Percentiles rank a stretch among this genome's conserved stretches.
Evolutionary conservation across 805 yeast species (phyloP).

Genomic region (Saccharomycopsis oosterbeekiorum): DNA sequence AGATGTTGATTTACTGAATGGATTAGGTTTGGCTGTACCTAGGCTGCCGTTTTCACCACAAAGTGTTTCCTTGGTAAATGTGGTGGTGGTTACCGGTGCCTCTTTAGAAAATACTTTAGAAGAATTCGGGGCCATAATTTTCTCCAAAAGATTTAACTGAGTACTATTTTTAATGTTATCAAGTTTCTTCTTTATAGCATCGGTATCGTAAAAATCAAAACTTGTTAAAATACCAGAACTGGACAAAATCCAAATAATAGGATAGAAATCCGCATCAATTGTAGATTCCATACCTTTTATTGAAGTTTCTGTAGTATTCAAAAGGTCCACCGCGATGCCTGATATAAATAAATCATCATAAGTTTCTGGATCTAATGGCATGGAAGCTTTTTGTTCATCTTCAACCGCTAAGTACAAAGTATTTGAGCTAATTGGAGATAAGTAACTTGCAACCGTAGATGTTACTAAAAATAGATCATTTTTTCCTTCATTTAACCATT

Average conservation of each 20-base stretch:
- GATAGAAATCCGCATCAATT: not conserved
- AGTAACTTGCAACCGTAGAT: conserved; percentile 57
- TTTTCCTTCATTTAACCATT: conserved; percentile 4
- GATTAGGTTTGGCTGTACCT: not conserved
- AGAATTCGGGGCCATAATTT: not conserved
- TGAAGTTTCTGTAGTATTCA: not conserved
- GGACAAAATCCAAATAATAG: conserved; percentile 9
- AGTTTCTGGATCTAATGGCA: conserved; percentile 59
- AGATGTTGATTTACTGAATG: not conserved
- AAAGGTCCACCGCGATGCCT: conserved; percentile 56
- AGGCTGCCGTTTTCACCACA: not conserved
- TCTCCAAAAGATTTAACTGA: conserved; percentile 3
- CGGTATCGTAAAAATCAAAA: conserved; percentile 11
- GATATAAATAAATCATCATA: conserved; percentile 62
- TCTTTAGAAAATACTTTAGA: not conserved
- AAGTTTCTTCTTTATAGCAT: conserved; percentile 1
- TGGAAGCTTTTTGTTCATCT: conserved; percentile 62
- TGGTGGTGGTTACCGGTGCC: not conserved
- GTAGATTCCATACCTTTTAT: conserved; percentile 4
- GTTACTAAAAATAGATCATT: conserved; percentile 32
- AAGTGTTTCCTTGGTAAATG: not conserved
- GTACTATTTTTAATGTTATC: not conserved
- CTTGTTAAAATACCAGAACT: conserved; percentile 4
- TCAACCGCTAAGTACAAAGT: conserved; percentile 41
- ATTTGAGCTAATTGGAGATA: conserved; percentile 34